Percentiles rank a stretch among this genome's conserved stretches.
phyloP scores from a whole-genome alignment of 768 basidiomycete species.

The Dacryopinax spathularia region DNA sequence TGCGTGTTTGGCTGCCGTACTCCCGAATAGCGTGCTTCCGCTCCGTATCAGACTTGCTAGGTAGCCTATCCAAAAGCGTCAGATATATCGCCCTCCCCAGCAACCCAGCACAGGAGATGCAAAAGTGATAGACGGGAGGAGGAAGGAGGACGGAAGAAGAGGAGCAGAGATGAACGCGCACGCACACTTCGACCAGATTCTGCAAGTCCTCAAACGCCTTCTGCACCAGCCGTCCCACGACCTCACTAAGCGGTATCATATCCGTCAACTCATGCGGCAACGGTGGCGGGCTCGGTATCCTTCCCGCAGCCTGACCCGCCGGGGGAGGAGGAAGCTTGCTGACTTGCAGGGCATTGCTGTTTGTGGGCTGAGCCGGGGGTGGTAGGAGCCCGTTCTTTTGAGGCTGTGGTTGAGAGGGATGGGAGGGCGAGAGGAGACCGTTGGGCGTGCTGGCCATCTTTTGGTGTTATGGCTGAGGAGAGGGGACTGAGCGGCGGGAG shows the following conservation, averaged over 20 bases:
- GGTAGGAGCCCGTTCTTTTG: neutral
- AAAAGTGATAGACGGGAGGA: no score
- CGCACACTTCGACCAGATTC: conserved; percentile 77
- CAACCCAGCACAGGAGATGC: neutral
- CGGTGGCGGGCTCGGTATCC: neutral
- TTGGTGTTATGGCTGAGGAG: no score
- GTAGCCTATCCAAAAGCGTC: conserved; percentile 35
- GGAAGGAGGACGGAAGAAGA: neutral
- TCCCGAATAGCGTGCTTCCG: conserved; percentile 73
- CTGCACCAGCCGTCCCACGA: conserved; percentile 63
- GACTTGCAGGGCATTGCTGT: no score
- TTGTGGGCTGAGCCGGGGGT: neutral
- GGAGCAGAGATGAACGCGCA: neutral
- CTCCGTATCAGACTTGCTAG: conserved; percentile 66
- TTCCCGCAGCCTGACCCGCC: neutral
- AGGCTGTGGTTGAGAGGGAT: neutral
- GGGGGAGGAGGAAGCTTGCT: neutral
- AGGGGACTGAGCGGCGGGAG: no score
- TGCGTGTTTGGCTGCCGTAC: conserved; percentile 81
- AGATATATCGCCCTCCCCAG: no score
- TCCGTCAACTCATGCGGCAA: neutral
- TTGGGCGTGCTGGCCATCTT: no score
- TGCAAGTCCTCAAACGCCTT: conserved; percentile 70
- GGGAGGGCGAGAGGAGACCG: neutral
- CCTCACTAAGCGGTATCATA: conserved; percentile 45